These are phyloP conservation scores for Fusarium albosuccineum DNA, from an alignment of 2,329 filamentous ascomycete species.

Conservation along the genomic window DNA sequence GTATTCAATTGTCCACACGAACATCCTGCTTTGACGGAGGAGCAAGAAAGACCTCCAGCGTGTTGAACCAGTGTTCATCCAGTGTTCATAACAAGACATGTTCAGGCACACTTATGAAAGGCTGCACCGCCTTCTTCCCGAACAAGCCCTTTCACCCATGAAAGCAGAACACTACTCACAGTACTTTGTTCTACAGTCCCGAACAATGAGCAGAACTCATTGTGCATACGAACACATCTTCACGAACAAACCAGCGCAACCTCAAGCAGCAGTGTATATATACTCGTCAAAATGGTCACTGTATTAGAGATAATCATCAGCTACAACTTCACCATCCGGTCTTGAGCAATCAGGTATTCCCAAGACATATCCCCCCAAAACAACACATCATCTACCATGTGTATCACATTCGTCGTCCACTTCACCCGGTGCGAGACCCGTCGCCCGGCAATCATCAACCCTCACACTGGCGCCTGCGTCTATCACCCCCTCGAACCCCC, in stretches of 20 bases:
- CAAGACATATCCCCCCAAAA: neutral
- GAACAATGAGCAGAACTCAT: neutral
- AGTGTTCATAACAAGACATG: neutral
- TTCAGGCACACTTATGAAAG: neutral
- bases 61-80: neutral
- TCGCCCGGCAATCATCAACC: constrained; percentile 24
- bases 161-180: neutral
- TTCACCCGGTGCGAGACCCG: constrained; percentile 33
- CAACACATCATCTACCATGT: constrained; percentile 17
- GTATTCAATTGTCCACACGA: too few species aligned
- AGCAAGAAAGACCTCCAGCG: too few species aligned
- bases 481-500: constrained; percentile 32
- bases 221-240: neutral
- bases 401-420: constrained; percentile 21
- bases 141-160: constrained; percentile 11
- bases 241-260: neutral
- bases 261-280: constrained; percentile 6
- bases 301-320: neutral
- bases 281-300: neutral
- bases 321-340: neutral
- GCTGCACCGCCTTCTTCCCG: neutral
- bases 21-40: too few species aligned
- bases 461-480: neutral
- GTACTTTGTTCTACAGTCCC: neutral
- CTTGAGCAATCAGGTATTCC: neutral